Evolutionary conservation across 805 yeast genomes (phyloP).

Genomic region (Kurtzmaniella cleridarum): DNA sequence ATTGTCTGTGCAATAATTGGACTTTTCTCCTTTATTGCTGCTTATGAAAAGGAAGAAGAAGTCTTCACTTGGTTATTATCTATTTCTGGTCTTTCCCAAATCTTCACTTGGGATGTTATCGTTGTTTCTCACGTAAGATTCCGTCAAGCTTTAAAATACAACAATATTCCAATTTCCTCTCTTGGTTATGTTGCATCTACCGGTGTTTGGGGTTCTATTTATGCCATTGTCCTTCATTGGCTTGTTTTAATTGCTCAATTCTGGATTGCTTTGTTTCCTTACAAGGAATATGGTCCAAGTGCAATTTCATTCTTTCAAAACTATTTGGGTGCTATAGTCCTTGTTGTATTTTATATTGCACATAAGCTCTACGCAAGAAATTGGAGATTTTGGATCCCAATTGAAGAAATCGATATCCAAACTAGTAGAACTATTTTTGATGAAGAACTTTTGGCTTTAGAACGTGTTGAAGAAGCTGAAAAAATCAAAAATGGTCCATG

Average conservation of each 20-base stretch:
- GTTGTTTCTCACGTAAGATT: constrained; percentile 37
- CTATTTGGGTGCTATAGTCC: constrained; percentile 30
- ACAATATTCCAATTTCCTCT: constrained; percentile 20
- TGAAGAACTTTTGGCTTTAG: constrained; percentile 28
- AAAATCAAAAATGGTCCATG: constrained; percentile 12
- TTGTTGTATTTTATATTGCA: constrained; percentile 24
- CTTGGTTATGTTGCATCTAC: constrained; percentile 35
- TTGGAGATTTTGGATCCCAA: constrained; percentile 22
- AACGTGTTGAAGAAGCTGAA: constrained; percentile 20
- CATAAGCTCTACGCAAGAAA: constrained; percentile 28
- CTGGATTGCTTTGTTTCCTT: constrained; percentile 41
- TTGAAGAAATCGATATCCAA: constrained; percentile 27
- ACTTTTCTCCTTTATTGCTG: constrained; percentile 36
- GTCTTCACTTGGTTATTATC: constrained; percentile 40
- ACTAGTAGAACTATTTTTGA: constrained; percentile 28
- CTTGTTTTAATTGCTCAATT: constrained; percentile 38
- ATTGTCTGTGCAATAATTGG: constrained; percentile 29
- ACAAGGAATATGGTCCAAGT: constrained; percentile 21
- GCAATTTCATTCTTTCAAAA: constrained; percentile 26
- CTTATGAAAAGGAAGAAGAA: constrained; percentile 31
- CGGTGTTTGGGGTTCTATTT: constrained; percentile 35
- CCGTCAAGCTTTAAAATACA: constrained; percentile 31
- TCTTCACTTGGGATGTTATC: constrained; percentile 40
- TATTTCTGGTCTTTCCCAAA: constrained; percentile 36
- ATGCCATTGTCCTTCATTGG: constrained; percentile 24